phyloP scores from a whole-genome alignment of 345 rosid species.

The Salix koriyanagi region DNA sequence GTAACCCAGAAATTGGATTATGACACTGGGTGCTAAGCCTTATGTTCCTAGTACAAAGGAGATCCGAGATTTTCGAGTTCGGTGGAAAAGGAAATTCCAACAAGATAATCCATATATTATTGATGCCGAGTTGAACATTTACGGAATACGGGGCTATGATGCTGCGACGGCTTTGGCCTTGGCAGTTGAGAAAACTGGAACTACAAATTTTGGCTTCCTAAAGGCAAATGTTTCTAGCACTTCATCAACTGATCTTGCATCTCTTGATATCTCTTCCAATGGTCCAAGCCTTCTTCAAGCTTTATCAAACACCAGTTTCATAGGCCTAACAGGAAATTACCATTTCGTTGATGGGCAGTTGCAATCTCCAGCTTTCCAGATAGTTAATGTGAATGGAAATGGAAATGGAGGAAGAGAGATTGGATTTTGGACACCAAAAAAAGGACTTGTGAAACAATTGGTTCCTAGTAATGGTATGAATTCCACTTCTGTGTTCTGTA shows the following conservation, averaged over 20 bases:
- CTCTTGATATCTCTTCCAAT: conserved; percentile 15
- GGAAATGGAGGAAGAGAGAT: conserved; percentile 15
- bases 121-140: conserved; percentile 9
- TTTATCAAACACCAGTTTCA: conserved; percentile 20
- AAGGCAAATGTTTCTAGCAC: neutral
- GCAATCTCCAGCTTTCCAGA: conserved; percentile 20
- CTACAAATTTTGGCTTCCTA: neutral
- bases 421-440: conserved; percentile 36
- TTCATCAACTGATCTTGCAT: conserved; percentile 5
- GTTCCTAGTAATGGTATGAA: neutral
- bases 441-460: conserved; percentile 3
- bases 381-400: conserved; percentile 35
- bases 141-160: conserved; percentile 37
- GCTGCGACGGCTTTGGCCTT: conserved; percentile 28
- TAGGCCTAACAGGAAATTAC: conserved; percentile 36
- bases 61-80: conserved; percentile 10
- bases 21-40: conserved; percentile 31
- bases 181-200: conserved; percentile 24
- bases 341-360: conserved; percentile 29
- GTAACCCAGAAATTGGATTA: too few species aligned
- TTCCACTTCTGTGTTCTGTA: neutral
- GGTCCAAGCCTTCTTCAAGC: conserved; percentile 23
- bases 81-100: conserved; percentile 26
- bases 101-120: conserved; percentile 14
- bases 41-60: conserved; percentile 14